Evolutionary conservation across 495 filamentous ascomycete genomes (phyloP), one percentile per base, ranked within the genome.

Genomic region (Pseudevernia furfuracea): DNA sequence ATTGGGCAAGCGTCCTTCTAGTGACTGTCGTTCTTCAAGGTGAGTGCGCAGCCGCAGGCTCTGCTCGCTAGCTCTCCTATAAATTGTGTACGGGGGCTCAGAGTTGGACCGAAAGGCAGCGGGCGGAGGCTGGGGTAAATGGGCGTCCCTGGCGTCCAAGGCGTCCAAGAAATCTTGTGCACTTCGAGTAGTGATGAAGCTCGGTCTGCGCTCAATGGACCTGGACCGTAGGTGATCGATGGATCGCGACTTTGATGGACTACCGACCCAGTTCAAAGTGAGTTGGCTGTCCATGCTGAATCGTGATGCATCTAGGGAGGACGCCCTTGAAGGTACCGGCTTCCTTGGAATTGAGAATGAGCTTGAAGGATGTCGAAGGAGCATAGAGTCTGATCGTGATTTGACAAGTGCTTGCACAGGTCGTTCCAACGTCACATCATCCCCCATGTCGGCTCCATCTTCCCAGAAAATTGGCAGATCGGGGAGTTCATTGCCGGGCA

Each of bases 401-500:
- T 63, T 69, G 61, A 67, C 25, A 19, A 71, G 49, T 9, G 70
- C 71, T 65, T 68, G 59, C 17, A 67, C 43, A 53, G 71, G 71
- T 36, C 63, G 53, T 36, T 59, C 37, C 34, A 70, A 25, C 23
- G 39, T 61, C 55, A 62, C 19, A 15, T 60, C 59, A 10, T 66
- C 57, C 34, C 21, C 28, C 25, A 49, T 12, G 10, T 63, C 58
- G 5, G 46, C 36, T 17, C 25, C 44, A 37, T 65, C 71, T 60
- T 69, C 48, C 15, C 76, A 74, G 63, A 83, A 83, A 14, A 70
- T 70, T 38, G 80, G 80, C 46, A 83, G 75, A 34, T 78, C 74
- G 19, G 91, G 90, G 14, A 95, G 77, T 53, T 80, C 81, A 70
- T 87, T 84, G 36, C 85, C 79, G 34, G 85, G 82, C 61, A 80